Conservation (phyloP, 2,329 filamentous ascomycete genomes). For the Hypoxylon sp. region DNA sequence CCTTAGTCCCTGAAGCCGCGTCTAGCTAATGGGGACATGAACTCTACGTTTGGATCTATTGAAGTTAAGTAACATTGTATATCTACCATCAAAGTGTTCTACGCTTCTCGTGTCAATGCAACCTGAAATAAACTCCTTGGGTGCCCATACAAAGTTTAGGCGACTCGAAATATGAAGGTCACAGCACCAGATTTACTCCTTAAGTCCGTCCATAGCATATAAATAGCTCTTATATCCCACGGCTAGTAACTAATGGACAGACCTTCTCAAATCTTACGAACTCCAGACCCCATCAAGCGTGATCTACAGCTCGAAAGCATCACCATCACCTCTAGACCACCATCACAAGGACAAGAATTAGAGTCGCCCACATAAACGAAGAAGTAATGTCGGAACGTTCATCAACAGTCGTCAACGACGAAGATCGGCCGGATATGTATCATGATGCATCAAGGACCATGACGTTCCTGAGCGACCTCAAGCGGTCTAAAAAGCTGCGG, state of each 20-base stretch:
- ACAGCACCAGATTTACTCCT: neutral
- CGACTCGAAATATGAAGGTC: neutral
- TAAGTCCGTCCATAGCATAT: neutral
- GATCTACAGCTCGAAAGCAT: neutral
- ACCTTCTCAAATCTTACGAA: neutral
- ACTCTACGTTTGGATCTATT: neutral
- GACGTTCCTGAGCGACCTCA: neutral
- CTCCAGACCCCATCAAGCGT: neutral
- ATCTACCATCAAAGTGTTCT: neutral
- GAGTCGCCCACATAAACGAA: neutral
- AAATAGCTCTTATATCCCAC: neutral
- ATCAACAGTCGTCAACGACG: too few species aligned
- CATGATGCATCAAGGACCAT: neutral
- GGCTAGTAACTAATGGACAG: neutral
- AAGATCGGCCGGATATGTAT: too few species aligned
- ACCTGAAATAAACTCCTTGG: neutral
- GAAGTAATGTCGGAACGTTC: neutral
- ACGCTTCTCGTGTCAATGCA: neutral
- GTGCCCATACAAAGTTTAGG: conserved; percentile 6
- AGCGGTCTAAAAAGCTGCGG: neutral
- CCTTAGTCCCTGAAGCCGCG: neutral
- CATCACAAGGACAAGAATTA: neutral
- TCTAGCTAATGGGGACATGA: neutral
- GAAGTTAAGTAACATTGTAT: neutral
- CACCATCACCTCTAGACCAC: neutral